Percentiles rank a stretch among this genome's conserved stretches.
These are phyloP conservation scores for Chytriomyces sp. DNA, from an alignment of 192 early-diverging fungal species.

Conservation along the genomic window DNA sequence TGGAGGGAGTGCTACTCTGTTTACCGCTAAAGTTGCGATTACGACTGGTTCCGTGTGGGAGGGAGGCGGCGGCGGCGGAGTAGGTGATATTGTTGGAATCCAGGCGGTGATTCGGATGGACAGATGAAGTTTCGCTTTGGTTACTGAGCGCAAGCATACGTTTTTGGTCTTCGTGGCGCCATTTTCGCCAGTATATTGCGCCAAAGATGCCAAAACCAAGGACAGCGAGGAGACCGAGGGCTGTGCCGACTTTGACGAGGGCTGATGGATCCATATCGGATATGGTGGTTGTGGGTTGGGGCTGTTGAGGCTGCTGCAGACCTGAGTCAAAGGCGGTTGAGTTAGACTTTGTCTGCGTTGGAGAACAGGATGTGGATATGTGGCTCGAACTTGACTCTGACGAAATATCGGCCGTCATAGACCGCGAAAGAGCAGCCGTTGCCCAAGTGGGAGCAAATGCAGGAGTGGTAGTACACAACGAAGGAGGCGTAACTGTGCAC, in stretches of 20 bases:
- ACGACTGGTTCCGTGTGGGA: neutral
- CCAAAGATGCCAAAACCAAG: neutral
- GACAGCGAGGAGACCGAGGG: neutral
- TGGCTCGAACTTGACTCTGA: neutral
- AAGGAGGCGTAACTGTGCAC: too few relatives aligned
- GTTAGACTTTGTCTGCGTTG: neutral
- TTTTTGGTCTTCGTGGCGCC: neutral
- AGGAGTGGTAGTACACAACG: too few relatives aligned
- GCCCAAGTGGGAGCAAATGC: too few relatives aligned
- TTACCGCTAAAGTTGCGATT: neutral
- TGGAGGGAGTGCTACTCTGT: neutral
- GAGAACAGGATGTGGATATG: neutral
- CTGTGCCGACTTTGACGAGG: neutral
- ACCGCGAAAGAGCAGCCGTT: too few relatives aligned
- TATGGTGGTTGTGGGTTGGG: neutral
- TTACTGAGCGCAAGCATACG: neutral
- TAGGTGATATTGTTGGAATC: neutral
- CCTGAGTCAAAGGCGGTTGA: neutral
- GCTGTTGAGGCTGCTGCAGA: neutral
- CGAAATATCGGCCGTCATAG: too few relatives aligned
- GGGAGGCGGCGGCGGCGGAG: neutral
- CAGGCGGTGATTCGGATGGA: neutral
- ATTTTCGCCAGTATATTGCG: neutral
- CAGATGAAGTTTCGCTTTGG: neutral
- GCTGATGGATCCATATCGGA: neutral